phyloP scores from a whole-genome alignment of 768 basidiomycete genomes.

The Phlegmacium glaucopus region DNA sequence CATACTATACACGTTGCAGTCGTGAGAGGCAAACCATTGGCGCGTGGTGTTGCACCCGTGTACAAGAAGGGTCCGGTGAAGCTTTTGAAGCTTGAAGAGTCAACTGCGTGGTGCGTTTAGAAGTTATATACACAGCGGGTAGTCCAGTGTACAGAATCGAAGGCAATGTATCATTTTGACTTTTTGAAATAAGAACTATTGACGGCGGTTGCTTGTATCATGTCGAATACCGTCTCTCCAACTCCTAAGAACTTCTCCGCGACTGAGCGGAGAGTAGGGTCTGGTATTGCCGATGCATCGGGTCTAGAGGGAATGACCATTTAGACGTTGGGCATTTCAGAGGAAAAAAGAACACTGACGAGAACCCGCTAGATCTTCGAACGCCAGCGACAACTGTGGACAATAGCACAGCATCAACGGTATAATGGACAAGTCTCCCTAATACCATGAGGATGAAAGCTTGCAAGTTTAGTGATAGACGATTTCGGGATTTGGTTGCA shows the following conservation, averaged over 20 bases:
- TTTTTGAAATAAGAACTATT: conserved; percentile 82
- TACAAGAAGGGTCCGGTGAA: no score
- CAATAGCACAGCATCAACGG: conserved; percentile 78
- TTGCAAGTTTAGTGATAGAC: conserved; percentile 1
- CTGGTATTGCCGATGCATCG: conserved; percentile 65
- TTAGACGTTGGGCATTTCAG: background rate
- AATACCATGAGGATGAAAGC: conserved; percentile 41
- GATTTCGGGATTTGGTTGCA: no score
- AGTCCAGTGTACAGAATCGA: background rate
- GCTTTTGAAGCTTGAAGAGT: no score
- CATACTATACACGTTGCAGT: no score
- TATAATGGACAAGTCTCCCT: conserved; percentile 79
- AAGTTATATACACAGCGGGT: background rate
- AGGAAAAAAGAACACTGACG: conserved; percentile 50
- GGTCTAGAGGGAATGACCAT: conserved; percentile 42
- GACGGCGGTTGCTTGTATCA: conserved; percentile 81
- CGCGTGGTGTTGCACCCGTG: no score
- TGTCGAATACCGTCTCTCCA: conserved; percentile 88
- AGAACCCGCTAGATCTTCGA: conserved; percentile 84
- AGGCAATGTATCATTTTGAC: conserved; percentile 24
- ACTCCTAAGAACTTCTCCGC: conserved; percentile 81
- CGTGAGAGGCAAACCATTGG: no score
- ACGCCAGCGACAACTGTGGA: conserved; percentile 92
- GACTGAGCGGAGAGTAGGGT: conserved; percentile 70
- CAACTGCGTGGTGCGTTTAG: no score